Evolutionary conservation across 2,329 filamentous ascomycete species (phyloP).

Genomic region (Lachnellula willkommii): DNA sequence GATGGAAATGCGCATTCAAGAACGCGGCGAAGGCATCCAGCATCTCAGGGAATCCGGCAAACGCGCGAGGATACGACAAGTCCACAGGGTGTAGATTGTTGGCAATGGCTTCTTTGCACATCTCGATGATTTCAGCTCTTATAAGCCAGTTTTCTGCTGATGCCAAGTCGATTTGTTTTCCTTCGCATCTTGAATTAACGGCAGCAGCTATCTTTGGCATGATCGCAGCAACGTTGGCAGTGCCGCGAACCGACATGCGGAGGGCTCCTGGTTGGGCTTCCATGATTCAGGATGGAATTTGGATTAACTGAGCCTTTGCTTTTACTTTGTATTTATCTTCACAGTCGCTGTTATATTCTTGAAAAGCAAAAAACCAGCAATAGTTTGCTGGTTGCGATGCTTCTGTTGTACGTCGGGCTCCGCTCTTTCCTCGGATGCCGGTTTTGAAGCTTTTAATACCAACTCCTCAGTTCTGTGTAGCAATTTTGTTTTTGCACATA

Average conservation of each 20-base stretch:
- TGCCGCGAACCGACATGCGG: slow-evolving; percentile 1
- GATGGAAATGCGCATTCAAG: slow-evolving; percentile 18
- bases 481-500: too few species aligned
- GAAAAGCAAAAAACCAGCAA: too few species aligned
- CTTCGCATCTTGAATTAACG: not conserved
- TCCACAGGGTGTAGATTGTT: slow-evolving; percentile 5
- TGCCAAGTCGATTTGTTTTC: slow-evolving; percentile 10
- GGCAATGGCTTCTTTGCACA: slow-evolving; percentile 9
- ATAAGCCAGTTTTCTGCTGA: slow-evolving; percentile 21
- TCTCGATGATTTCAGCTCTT: slow-evolving; percentile 13
- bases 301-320: not conserved
- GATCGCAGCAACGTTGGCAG: slow-evolving; percentile 4
- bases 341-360: too few species aligned
- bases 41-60: slow-evolving; percentile 6
- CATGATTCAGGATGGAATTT: not conserved
- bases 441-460: too few species aligned
- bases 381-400: too few species aligned
- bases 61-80: slow-evolving; percentile 10
- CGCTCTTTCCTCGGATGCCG: not conserved
- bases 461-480: too few species aligned
- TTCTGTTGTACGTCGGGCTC: not conserved
- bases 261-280: too few species aligned
- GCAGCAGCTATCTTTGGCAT: slow-evolving; percentile 6
- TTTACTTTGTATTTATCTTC: too few species aligned
- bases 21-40: slow-evolving; percentile 7